Evolutionary conservation across 495 filamentous ascomycete species (phyloP), one percentile per base, ranked within the genome.

Genomic region (Trichoderma gamsii): DNA sequence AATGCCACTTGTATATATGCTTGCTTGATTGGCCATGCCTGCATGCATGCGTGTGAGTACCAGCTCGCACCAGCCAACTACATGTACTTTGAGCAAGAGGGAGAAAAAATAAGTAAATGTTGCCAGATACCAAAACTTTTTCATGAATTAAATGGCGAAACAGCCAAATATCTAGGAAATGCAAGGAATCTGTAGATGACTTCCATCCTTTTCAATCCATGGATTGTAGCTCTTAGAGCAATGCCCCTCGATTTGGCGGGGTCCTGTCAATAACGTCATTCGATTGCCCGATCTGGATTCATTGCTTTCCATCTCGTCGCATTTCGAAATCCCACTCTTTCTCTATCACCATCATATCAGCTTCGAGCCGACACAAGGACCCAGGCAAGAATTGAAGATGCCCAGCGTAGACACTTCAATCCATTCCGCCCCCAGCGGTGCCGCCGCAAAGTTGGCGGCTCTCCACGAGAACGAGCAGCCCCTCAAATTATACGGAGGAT

Each of bases 401-500:
- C 63, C 74, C 38, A 69, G 64, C 15, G 73, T 79, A 59, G 76
- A 79, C 68, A 77, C 76, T 8, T 73, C 76, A 1, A 69, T 74
- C 1, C 71, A 72, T 21, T 67, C 75, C 0, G 63, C 35, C 18
- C 64, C 76, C 13, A 77, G 74, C 4, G 80, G 79, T 46, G 70
- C 74, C 4, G 81, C 81, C 0, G 76, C 76, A 11, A 7, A 23
- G 4, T 69, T 80, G 41, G 80, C 77, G 1, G 73, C 71, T 8
- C 38, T 68, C 2, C 81, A 81, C 72, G 51, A 72, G 25, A 63
- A 63, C 23, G 72, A 75, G 2, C 75, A 80, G 35, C 71, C 76
- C 0, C 79, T 83, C n/a, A 80, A 80, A 68, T 74, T 83, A 18
- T 82, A 83, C 74, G 81, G 77, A 44, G 77, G 76, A 23, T 83